phyloP scores from a whole-genome alignment of 352 stramenopile species.

The Globisporangium canariense region DNA sequence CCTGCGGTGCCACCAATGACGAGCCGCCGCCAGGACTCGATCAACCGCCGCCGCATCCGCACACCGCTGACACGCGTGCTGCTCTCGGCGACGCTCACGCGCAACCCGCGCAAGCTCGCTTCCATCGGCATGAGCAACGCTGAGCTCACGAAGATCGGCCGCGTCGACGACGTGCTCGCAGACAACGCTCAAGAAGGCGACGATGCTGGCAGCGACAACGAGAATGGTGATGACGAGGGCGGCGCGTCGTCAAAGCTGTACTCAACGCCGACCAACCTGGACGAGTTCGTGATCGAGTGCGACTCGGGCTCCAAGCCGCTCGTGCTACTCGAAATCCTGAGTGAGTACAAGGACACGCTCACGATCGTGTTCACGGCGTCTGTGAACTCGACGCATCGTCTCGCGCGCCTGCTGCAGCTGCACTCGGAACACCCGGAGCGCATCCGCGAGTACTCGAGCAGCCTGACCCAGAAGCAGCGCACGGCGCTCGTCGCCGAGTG shows the following conservation, averaged over 20 bases:
- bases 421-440: conserved; percentile 48
- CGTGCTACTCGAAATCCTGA: conserved; percentile 91
- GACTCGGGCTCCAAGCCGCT: conserved; percentile 94
- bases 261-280: conserved; percentile 70
- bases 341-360: conserved; percentile 65
- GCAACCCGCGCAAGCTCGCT: conserved; percentile 95
- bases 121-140: conserved; percentile 94
- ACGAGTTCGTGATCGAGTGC: conserved; percentile 92
- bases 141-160: conserved; percentile 89
- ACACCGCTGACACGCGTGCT: conserved; percentile 93
- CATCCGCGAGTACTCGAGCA: conserved; percentile 81
- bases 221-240: conserved; percentile 21
- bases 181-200: conserved; percentile 63
- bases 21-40: conserved; percentile 69
- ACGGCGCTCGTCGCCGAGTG: conserved; percentile 74
- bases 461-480: conserved; percentile 76
- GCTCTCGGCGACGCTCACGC: conserved; percentile 97
- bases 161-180: conserved; percentile 51
- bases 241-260: conserved; percentile 54
- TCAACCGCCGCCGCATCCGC: conserved; percentile 73
- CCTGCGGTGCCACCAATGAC: conserved; percentile 31
- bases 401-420: conserved; percentile 94
- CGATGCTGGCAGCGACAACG: conserved; percentile 26
- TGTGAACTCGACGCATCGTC: conserved; percentile 94
- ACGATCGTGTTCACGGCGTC: conserved; percentile 96